Conservation (phyloP, 805 yeast genomes). For the Zygoascus ofunaensis region DNA sequence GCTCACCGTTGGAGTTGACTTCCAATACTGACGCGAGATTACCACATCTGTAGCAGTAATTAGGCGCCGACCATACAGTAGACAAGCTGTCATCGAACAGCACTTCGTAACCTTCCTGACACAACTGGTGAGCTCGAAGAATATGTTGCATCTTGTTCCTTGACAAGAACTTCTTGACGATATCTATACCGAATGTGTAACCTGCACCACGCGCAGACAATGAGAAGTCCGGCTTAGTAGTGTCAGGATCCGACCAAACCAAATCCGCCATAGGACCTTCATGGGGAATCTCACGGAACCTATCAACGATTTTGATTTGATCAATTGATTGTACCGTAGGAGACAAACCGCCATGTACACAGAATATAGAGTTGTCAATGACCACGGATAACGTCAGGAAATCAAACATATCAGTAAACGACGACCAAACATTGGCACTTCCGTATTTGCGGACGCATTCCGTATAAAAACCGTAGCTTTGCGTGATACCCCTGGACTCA, state of each 20-base stretch:
- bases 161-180: slow-evolving; percentile 75
- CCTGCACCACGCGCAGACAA: slow-evolving; percentile 97
- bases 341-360: slow-evolving; percentile 94
- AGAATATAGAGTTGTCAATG: slow-evolving; percentile 80
- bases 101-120: slow-evolving; percentile 92
- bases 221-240: slow-evolving; percentile 66
- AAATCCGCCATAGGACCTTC: slow-evolving; percentile 99
- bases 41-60: slow-evolving; percentile 95
- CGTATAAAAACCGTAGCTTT: slow-evolving; percentile 92
- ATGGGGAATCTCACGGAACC: slow-evolving; percentile 93
- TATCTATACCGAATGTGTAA: slow-evolving; percentile 85
- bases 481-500: slow-evolving; percentile 93
- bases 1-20: slow-evolving; percentile 57
- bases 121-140: slow-evolving; percentile 89
- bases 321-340: slow-evolving; percentile 93
- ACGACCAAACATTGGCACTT: slow-evolving; percentile 68
- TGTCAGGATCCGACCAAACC: slow-evolving; percentile 98
- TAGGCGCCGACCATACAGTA: slow-evolving; percentile 98
- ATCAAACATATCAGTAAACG: slow-evolving; percentile 89
- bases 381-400: slow-evolving; percentile 82
- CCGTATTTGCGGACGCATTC: slow-evolving; percentile 91
- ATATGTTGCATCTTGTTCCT: slow-evolving; percentile 73
- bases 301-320: slow-evolving; percentile 80
- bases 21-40: slow-evolving; percentile 96
- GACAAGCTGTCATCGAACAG: slow-evolving; percentile 85